Conservation (phyloP, 306 rosid genomes). For the Abrus precatorius region DNA sequence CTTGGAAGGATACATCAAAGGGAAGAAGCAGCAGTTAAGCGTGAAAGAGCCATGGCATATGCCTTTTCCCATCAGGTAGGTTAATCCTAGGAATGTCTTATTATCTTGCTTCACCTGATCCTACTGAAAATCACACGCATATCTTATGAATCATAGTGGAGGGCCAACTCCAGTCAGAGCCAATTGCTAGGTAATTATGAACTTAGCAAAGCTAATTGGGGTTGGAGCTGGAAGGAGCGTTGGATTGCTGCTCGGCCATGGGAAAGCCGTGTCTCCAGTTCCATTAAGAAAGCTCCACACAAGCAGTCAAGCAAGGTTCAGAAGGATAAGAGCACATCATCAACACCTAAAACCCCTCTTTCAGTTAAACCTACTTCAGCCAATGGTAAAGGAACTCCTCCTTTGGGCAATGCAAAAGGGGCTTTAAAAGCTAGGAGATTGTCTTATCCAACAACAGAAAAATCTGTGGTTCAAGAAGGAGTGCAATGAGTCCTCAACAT, state of each 20-base stretch:
- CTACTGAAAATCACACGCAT: slow-evolving; percentile 41
- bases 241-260: slow-evolving; percentile 99
- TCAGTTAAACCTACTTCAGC: slow-evolving; percentile 54
- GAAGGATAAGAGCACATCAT: slow-evolving; percentile 58
- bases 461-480: slow-evolving; percentile 50
- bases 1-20: slow-evolving; percentile 85
- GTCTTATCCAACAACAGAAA: slow-evolving; percentile 71
- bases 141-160: slow-evolving; percentile 77
- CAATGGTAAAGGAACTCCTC: slow-evolving; percentile 57
- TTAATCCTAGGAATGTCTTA: slow-evolving; percentile 26
- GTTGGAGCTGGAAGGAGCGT: slow-evolving; percentile 99
- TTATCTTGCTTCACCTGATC: slow-evolving; percentile 31
- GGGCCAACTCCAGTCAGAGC: slow-evolving; percentile 87
- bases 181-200: slow-evolving; percentile 78
- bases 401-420: slow-evolving; percentile 63
- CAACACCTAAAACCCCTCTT: slow-evolving; percentile 60
- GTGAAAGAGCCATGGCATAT: slow-evolving; percentile 96
- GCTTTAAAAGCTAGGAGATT: slow-evolving; percentile 69
- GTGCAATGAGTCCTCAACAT: slow-evolving; percentile 50
- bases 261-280: slow-evolving; percentile 79
- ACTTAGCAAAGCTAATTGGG: slow-evolving; percentile 87
- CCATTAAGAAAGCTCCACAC: slow-evolving; percentile 58
- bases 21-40: slow-evolving; percentile 94
- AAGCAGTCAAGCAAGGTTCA: slow-evolving; percentile 66
- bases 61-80: slow-evolving; percentile 99